These are phyloP conservation scores for Rosa lucieae DNA, from an alignment of 306 rosid species.

Conservation along the genomic window DNA sequence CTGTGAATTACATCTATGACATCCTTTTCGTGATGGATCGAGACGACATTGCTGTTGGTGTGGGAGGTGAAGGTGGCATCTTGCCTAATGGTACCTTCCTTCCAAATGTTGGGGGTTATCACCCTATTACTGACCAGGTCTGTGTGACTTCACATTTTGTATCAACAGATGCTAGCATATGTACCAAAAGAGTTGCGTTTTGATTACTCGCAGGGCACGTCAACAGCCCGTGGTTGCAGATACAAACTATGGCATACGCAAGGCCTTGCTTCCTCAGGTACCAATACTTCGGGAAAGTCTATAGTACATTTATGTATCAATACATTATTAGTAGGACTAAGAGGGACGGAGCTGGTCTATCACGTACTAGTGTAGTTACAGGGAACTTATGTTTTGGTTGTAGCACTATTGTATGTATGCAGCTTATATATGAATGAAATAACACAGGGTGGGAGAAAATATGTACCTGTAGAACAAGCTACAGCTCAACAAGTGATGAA, in stretches of 20 bases:
- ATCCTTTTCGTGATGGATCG: slow-evolving; percentile 63
- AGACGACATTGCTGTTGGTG: slow-evolving; percentile 58
- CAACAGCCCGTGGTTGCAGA: slow-evolving; percentile 62
- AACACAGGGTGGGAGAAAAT: too few species aligned
- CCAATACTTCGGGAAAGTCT: too few species aligned
- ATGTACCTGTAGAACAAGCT: too few species aligned
- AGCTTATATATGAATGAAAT: too few species aligned
- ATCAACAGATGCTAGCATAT: not conserved
- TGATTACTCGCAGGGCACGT: slow-evolving; percentile 38
- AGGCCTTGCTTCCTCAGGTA: slow-evolving; percentile 71
- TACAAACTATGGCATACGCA: slow-evolving; percentile 52
- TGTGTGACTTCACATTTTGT: not conserved
- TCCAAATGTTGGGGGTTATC: slow-evolving; percentile 71
- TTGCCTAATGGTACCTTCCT: slow-evolving; percentile 40
- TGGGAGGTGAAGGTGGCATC: slow-evolving; percentile 76
- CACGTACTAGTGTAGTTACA: too few species aligned
- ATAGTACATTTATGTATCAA: too few species aligned
- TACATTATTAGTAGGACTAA: too few species aligned
- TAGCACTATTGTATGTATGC: too few species aligned
- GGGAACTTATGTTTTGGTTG: too few species aligned
- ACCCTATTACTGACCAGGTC: slow-evolving; percentile 72
- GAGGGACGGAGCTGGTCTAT: too few species aligned
- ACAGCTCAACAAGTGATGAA: not conserved
- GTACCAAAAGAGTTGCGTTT: not conserved
- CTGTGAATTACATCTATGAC: slow-evolving; percentile 54